A percentile compares a stretch with the other conserved stretches of the same genome.
These are phyloP conservation scores for Trichoderma parareesei DNA, from an alignment of 495 filamentous ascomycete genomes.

Conservation along the genomic window DNA sequence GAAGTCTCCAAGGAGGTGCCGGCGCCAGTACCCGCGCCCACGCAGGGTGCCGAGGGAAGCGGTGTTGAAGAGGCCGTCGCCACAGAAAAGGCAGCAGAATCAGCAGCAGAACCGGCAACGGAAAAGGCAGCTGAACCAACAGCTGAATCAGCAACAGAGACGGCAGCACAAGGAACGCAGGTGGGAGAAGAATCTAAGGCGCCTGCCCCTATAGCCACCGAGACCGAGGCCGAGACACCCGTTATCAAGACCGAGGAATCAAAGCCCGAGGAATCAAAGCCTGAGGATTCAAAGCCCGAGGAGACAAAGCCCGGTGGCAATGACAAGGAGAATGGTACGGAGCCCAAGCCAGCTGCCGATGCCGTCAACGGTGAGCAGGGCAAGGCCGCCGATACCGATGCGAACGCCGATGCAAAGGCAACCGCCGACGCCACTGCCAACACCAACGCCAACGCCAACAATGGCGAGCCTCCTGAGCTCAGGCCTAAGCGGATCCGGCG, in stretches of 20 bases:
- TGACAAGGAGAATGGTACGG: neutral
- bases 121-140: too few relatives aligned
- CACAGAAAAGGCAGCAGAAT: neutral
- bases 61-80: neutral
- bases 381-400: too few relatives aligned
- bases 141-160: too few relatives aligned
- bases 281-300: neutral
- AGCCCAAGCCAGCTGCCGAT: neutral
- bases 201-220: neutral
- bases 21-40: slow-evolving; percentile 22
- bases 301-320: neutral
- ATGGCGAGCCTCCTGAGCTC: slow-evolving; percentile 21
- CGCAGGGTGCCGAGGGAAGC: slow-evolving; percentile 13
- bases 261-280: too few relatives aligned
- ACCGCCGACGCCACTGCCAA: neutral
- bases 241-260: neutral
- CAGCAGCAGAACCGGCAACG: neutral
- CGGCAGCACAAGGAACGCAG: slow-evolving; percentile 16
- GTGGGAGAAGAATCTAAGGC: neutral
- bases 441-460: neutral
- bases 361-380: neutral
- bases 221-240: neutral
- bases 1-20: slow-evolving; percentile 30
- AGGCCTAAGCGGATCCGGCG: slow-evolving; percentile 43
- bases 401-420: too few relatives aligned